These are phyloP conservation scores for Fusarium beomiforme DNA, from an alignment of 2,329 filamentous ascomycete species.

Conservation along the genomic window DNA sequence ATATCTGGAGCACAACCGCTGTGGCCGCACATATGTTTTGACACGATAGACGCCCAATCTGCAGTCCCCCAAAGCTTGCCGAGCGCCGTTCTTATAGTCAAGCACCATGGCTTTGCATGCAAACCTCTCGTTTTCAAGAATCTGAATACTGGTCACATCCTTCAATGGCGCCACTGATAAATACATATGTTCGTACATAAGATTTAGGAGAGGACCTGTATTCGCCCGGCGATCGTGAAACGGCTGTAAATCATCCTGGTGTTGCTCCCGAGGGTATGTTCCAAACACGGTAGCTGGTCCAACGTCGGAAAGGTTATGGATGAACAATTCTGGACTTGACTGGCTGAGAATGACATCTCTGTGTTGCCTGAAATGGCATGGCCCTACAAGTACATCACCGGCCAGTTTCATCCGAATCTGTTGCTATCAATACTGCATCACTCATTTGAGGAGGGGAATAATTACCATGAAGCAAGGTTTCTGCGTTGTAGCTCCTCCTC, in stretches of 20 bases:
- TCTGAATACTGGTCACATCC: not conserved
- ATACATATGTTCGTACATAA: not conserved
- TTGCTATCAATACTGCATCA: not conserved
- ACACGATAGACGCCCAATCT: not conserved
- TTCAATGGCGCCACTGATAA: not conserved
- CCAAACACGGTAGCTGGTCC: conserved; percentile 21
- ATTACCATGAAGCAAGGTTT: conserved; percentile 12
- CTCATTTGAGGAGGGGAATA: fast-evolving
- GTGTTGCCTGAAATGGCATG: not conserved
- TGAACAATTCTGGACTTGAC: conserved; percentile 6
- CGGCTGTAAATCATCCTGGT: not conserved
- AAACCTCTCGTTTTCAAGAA: not conserved
- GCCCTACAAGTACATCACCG: conserved; percentile 4
- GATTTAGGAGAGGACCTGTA: not conserved
- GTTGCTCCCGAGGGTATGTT: not conserved
- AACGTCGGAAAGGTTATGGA: conserved; percentile 2
- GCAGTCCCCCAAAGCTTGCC: not conserved
- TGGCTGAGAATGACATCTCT: conserved; percentile 7
- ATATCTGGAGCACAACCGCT: not conserved
- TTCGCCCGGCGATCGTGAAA: not conserved
- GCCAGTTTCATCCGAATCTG: conserved; percentile 16
- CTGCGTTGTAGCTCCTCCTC: not conserved
- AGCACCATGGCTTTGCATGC: conserved; percentile 5
- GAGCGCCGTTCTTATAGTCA: not conserved
- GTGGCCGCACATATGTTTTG: not conserved